Percentiles rank a stretch among this genome's conserved stretches.
Conservation (phyloP, 805 yeast genomes). For the Yamadazyma laniorum region DNA sequence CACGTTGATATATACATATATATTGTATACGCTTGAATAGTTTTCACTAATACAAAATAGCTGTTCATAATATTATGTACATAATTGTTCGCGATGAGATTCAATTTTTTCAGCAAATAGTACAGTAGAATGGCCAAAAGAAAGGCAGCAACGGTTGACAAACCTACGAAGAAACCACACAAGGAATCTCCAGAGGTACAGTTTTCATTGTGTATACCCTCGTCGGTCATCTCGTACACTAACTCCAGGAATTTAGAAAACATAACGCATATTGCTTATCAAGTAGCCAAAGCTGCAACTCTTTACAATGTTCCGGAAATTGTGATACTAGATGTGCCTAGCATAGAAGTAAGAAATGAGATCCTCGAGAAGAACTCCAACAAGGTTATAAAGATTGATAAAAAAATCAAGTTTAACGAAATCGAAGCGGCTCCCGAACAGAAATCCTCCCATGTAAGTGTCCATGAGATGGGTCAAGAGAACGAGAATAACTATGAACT, state of each 20-base stretch:
- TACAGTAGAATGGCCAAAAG: constrained; percentile 17
- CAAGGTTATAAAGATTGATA: constrained; percentile 21
- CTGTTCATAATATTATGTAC: neutral
- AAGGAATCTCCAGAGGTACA: constrained; percentile 26
- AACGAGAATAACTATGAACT: constrained; percentile 41
- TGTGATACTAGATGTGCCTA: constrained; percentile 59
- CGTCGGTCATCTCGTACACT: constrained; percentile 52
- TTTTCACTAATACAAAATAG: neutral
- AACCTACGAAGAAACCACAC: constrained; percentile 30
- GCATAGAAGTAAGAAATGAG: constrained; percentile 17
- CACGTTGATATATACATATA: neutral
- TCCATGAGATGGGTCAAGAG: constrained; percentile 5
- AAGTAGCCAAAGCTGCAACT: constrained; percentile 73
- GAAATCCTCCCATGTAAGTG: constrained; percentile 11
- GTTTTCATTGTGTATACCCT: constrained; percentile 70
- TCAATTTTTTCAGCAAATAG: no score
- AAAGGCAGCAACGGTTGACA: constrained; percentile 22
- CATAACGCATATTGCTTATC: constrained; percentile 70
- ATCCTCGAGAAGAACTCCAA: constrained; percentile 20
- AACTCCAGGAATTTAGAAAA: constrained; percentile 70
- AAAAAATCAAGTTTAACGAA: constrained; percentile 32
- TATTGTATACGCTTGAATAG: no score
- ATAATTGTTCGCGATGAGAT: neutral
- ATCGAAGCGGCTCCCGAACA: constrained; percentile 7
- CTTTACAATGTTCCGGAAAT: constrained; percentile 71